Evolutionary conservation across 192 early-diverging fungal genomes (phyloP).

Genomic region (Irineochytrium annulatum): DNA sequence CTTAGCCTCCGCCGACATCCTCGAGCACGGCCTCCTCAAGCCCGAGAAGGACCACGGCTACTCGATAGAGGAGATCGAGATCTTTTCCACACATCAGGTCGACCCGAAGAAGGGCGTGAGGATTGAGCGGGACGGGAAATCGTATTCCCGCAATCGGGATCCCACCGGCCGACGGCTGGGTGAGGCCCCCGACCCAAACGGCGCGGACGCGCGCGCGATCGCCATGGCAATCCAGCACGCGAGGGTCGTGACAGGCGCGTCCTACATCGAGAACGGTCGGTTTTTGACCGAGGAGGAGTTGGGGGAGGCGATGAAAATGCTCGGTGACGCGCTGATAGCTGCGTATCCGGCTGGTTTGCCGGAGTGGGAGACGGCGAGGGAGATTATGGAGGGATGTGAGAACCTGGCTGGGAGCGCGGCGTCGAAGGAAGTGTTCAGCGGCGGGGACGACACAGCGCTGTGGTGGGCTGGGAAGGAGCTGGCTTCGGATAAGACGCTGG

Average conservation of each 20-base stretch:
- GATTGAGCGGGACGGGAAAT: constrained; percentile 34
- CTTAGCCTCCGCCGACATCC: constrained; percentile 48
- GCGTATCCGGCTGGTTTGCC: constrained; percentile 56
- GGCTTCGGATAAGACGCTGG: constrained; percentile 37
- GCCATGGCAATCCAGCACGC: too few relatives aligned
- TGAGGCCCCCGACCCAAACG: too few relatives aligned
- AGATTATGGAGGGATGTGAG: too few relatives aligned
- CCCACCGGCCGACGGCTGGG: constrained; percentile 55
- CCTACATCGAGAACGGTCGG: too few relatives aligned
- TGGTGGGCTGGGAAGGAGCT: constrained; percentile 66
- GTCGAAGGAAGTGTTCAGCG: constrained; percentile 41
- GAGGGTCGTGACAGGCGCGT: too few relatives aligned
- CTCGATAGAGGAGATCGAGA: constrained; percentile 52
- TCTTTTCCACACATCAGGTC: constrained; percentile 26
- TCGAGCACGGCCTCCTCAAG: constrained; percentile 46
- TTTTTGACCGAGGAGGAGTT: constrained; percentile 18
- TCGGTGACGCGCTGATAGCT: constrained; percentile 48
- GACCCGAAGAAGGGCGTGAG: constrained; percentile 8
- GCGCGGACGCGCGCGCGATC: too few relatives aligned
- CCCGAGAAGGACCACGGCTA: constrained; percentile 54
- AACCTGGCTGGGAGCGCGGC: constrained; percentile 12
- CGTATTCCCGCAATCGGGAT: constrained; percentile 42
- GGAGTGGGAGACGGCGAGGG: constrained; percentile 47
- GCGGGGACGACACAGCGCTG: constrained; percentile 31
- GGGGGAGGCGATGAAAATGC: constrained; percentile 32